phyloP scores from a whole-genome alignment of 108 stramenopile species.

The Skeletonema marinoi region DNA sequence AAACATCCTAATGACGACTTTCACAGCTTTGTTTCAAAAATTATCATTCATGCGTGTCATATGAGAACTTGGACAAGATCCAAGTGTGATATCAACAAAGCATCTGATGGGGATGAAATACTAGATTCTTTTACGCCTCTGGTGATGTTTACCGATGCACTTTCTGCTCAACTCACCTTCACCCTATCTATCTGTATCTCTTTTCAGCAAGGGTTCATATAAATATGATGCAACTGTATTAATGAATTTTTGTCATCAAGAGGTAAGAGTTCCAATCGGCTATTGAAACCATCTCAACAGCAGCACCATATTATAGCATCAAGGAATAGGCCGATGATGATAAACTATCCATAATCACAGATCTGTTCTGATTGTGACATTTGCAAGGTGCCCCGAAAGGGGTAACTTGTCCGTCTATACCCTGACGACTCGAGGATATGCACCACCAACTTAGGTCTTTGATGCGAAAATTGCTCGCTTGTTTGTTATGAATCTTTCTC shows the following conservation, averaged over 20 bases:
- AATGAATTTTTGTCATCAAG: not conserved
- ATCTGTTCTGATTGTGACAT: conserved; percentile 39
- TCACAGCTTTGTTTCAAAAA: conserved; percentile 38
- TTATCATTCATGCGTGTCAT: conserved; percentile 58
- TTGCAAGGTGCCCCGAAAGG: conserved; percentile 27
- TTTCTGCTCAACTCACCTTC: not conserved
- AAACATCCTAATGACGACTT: conserved; percentile 14
- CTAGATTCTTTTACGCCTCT: conserved; percentile 1
- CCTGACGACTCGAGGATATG: conserved; percentile 47
- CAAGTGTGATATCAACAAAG: conserved; percentile 55
- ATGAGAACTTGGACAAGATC: conserved; percentile 29
- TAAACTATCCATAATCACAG: conserved; percentile 48
- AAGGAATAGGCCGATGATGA: conserved; percentile 34
- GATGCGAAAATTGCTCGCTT: not conserved
- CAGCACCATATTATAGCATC: not conserved
- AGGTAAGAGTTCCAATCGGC: not conserved
- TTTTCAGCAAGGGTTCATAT: not conserved
- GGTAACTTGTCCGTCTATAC: conserved; percentile 2
- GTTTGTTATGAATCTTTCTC: not conserved
- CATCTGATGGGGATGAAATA: conserved; percentile 36
- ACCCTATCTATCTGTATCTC: not conserved
- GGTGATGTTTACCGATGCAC: not conserved
- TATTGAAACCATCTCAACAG: not conserved
- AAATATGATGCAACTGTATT: not conserved
- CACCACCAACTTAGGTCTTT: conserved; percentile 53